Percentiles rank a stretch among this genome's conserved stretches.
Evolutionary conservation across 345 rosid species (phyloP).

Genomic region (Draba incana): DNA sequence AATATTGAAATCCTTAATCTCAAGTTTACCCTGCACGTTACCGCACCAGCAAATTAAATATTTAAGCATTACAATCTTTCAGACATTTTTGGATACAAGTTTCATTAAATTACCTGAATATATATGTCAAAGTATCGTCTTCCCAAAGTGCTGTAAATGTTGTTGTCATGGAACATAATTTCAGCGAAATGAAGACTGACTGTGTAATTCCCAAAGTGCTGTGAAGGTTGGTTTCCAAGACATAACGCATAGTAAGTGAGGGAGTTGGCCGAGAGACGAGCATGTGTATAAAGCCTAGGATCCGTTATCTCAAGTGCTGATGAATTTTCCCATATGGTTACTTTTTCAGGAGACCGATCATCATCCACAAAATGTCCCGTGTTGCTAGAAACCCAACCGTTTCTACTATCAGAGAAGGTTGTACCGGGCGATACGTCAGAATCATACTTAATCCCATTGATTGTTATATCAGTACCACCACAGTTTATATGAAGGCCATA

Average conservation of each 20-base stretch:
- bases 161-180: constrained; percentile 51
- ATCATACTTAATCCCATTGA: constrained; percentile 46
- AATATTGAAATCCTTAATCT: constrained; percentile 58
- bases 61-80: constrained; percentile 9
- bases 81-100: not conserved
- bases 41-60: constrained; percentile 1
- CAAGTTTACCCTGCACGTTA: constrained; percentile 54
- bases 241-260: constrained; percentile 69
- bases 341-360: constrained; percentile 35
- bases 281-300: constrained; percentile 45
- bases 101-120: constrained; percentile 55
- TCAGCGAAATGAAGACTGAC: constrained; percentile 86
- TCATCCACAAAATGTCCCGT: constrained; percentile 68
- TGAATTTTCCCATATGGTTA: constrained; percentile 29
- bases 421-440: constrained; percentile 51
- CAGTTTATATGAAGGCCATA: constrained; percentile 61
- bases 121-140: constrained; percentile 67
- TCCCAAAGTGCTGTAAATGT: constrained; percentile 51
- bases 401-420: constrained; percentile 11
- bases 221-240: constrained; percentile 29
- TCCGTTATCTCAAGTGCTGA: constrained; percentile 25
- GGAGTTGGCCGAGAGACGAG: constrained; percentile 59
- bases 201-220: constrained; percentile 45
- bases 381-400: constrained; percentile 66
- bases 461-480: constrained; percentile 51